A percentile compares a stretch with the other conserved stretches of the same genome.
Evolutionary conservation across 2,329 filamentous ascomycete species (phyloP).

Genomic region (Aquanectria penicillioides): DNA sequence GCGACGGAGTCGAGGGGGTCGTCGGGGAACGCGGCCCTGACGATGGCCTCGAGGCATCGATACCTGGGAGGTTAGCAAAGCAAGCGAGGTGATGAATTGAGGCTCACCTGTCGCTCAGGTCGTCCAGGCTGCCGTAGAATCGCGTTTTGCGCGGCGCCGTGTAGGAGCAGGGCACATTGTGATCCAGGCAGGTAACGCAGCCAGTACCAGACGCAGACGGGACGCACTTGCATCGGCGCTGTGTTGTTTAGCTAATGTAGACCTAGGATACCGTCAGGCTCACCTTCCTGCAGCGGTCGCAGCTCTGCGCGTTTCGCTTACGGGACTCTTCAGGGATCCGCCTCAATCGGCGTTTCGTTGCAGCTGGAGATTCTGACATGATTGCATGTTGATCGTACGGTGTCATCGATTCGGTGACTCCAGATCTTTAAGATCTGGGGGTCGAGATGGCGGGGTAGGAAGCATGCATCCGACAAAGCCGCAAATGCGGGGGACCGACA

Average conservation of each 20-base stretch:
- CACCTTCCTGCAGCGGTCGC: constrained; percentile 49
- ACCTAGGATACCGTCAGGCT: no score
- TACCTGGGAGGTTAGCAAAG: constrained; percentile 32
- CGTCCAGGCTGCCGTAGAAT: constrained; percentile 50
- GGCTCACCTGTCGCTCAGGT: constrained; percentile 50
- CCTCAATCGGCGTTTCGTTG: constrained; percentile 43
- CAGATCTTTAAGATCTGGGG: neutral
- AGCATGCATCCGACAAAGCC: constrained; percentile 30
- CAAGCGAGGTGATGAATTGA: no score
- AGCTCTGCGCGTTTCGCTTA: constrained; percentile 49
- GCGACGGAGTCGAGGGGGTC: constrained; percentile 41
- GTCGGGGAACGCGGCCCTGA: constrained; percentile 47
- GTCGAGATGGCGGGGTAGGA: constrained; percentile 14
- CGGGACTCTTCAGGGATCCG: constrained; percentile 49
- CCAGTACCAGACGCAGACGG: constrained; percentile 40
- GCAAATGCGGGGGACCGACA: neutral
- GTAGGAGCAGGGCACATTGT: constrained; percentile 46
- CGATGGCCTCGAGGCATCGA: constrained; percentile 49
- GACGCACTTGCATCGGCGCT: constrained; percentile 50
- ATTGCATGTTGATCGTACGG: constrained; percentile 9
- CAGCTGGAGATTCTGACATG: constrained; percentile 30
- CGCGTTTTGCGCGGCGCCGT: constrained; percentile 48
- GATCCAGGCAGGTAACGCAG: constrained; percentile 47
- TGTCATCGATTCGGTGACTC: constrained; percentile 34
- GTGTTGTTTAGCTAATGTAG: no score